Percentiles rank a stretch among this genome's conserved stretches.
Evolutionary conservation across 805 yeast genomes (phyloP).

Genomic region (Myxozyma sirexii): DNA sequence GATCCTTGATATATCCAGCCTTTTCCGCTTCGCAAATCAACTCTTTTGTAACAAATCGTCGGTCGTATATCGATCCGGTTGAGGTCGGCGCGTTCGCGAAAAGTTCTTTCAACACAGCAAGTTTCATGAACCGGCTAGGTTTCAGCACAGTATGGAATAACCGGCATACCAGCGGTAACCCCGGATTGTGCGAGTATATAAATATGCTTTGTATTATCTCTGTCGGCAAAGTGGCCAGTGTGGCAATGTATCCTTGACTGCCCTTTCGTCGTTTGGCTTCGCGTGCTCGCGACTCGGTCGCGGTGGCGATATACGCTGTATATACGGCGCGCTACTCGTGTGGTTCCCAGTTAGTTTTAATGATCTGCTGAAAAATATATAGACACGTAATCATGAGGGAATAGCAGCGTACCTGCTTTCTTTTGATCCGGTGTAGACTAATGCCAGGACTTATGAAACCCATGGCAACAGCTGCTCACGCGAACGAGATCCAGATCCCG

Average conservation of each 20-base stretch:
- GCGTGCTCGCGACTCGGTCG: not conserved
- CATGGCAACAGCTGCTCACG: slow-evolving; percentile 4
- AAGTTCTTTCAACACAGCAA: slow-evolving; percentile 7
- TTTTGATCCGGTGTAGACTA: slow-evolving; percentile 5
- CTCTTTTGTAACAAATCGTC: slow-evolving; percentile 16
- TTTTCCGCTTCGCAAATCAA: not conserved
- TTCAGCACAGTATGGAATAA: slow-evolving; percentile 2
- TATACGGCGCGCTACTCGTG: not conserved
- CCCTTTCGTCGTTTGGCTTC: not conserved
- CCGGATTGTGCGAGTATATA: slow-evolving; percentile 12
- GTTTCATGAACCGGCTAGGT: slow-evolving; percentile 11
- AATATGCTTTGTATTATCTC: slow-evolving; percentile 25
- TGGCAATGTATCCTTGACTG: not conserved
- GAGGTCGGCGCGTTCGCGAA: slow-evolving; percentile 6
- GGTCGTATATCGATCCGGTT: slow-evolving; percentile 9
- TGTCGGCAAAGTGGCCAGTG: slow-evolving; percentile 17
- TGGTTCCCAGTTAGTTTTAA: not conserved
- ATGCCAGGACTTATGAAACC: slow-evolving; percentile 25
- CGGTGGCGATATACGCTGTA: slow-evolving; percentile 7
- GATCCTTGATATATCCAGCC: slow-evolving; percentile 8
- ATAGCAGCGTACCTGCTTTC: slow-evolving; percentile 1
- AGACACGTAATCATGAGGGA: not conserved
- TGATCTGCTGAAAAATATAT: too few species aligned
- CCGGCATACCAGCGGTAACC: slow-evolving; percentile 17
- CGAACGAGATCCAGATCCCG: not conserved